These are phyloP conservation scores for Pulveroboletus sp. DNA, from an alignment of 768 basidiomycete genomes.

Conservation along the genomic window DNA sequence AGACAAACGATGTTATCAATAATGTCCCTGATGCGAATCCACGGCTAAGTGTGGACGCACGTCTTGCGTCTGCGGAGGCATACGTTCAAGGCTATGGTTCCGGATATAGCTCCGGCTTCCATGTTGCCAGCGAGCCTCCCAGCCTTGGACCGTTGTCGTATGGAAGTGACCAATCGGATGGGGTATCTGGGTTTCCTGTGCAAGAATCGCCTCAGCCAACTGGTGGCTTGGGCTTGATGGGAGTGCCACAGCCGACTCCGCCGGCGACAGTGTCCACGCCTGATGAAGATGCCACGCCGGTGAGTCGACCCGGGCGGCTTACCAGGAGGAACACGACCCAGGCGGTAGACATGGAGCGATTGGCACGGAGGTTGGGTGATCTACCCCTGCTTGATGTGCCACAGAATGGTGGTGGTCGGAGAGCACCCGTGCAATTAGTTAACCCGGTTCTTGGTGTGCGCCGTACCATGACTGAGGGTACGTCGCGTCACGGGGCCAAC, in stretches of 20 bases:
- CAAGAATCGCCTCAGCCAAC: conserved; percentile 25
- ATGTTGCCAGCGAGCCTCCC: conserved; percentile 15
- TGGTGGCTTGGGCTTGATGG: conserved; percentile 25
- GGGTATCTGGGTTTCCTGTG: conserved; percentile 22
- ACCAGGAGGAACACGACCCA: conserved; percentile 25
- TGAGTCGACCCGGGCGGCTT: conserved; percentile 18
- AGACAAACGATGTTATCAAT: conserved; percentile 2
- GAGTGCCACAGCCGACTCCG: conserved; percentile 19
- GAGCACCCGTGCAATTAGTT: conserved; percentile 14
- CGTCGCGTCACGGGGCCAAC: conserved; percentile 3
- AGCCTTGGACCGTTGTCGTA: conserved; percentile 18
- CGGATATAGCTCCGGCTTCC: conserved; percentile 32
- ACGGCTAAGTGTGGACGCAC: conserved; percentile 9
- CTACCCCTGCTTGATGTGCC: conserved; percentile 8
- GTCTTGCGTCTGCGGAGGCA: conserved; percentile 33
- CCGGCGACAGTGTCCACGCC: conserved; percentile 23
- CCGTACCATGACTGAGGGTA: conserved; percentile 17
- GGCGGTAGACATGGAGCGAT: conserved; percentile 16
- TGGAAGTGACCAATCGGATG: conserved; percentile 18
- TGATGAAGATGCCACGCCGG: conserved; percentile 27
- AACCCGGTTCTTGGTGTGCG: conserved; percentile 16
- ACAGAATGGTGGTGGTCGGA: conserved; percentile 16
- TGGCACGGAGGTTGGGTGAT: conserved; percentile 13
- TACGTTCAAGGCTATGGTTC: conserved; percentile 33
- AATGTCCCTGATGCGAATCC: neutral